Percentiles rank a stretch among this genome's conserved stretches.
Evolutionary conservation across 2,329 filamentous ascomycete genomes (phyloP).

Genomic region (Ophiobolus disseminans): DNA sequence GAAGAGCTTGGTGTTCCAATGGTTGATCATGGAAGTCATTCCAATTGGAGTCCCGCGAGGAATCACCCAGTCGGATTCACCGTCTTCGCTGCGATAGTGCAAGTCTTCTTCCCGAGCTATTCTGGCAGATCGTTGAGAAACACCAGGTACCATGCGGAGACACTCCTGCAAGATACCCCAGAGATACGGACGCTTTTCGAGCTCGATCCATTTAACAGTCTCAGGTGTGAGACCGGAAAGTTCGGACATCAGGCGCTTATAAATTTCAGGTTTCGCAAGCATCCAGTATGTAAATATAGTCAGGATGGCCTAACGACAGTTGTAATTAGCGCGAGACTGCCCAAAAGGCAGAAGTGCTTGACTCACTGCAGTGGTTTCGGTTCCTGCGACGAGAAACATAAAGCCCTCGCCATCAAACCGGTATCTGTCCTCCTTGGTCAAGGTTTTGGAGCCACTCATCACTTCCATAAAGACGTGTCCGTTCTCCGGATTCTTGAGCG

Average conservation of each 20-base stretch:
- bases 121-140: constrained; percentile 28
- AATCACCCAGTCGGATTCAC: constrained; percentile 29
- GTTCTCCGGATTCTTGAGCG: constrained; percentile 32
- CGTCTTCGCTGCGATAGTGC: constrained; percentile 26
- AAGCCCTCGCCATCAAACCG: constrained; percentile 33
- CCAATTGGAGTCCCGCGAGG: constrained; percentile 35
- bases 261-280: constrained; percentile 35
- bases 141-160: constrained; percentile 44
- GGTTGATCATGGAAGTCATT: constrained; percentile 41
- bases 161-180: constrained; percentile 45
- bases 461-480: constrained; percentile 33
- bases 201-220: constrained; percentile 26
- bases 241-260: constrained; percentile 28
- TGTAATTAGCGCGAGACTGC: not conserved
- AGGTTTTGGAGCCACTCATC: constrained; percentile 25
- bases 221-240: constrained; percentile 22
- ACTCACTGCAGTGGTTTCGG: constrained; percentile 36
- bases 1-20: constrained; percentile 44
- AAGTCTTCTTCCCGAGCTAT: constrained; percentile 30
- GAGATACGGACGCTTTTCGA: constrained; percentile 42
- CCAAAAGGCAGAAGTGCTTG: no score
- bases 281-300: constrained; percentile 45
- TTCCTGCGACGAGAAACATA: constrained; percentile 34
- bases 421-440: constrained; percentile 32
- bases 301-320: constrained; percentile 36